Conservation (phyloP, 2,329 filamentous ascomycete species). For the Fusarium concolor region DNA sequence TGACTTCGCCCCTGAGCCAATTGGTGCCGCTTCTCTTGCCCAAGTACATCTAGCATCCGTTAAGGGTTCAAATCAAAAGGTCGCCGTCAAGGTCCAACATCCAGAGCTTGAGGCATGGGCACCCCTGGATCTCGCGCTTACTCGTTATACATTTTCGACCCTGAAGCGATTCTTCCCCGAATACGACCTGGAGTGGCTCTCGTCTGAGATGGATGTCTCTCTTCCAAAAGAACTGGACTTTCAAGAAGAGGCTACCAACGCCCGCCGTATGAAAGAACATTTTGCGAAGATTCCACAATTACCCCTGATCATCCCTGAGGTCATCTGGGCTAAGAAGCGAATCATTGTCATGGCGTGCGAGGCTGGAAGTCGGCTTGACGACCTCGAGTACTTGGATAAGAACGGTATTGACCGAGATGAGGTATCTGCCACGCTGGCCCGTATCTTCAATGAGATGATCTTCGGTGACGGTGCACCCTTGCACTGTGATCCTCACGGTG, state of each 20-base stretch:
- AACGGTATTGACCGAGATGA: slow-evolving; percentile 94
- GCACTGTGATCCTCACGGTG: slow-evolving; percentile 97
- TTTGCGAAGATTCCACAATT: slow-evolving; percentile 79
- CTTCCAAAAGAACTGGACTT: slow-evolving; percentile 95
- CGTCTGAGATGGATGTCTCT: slow-evolving; percentile 90
- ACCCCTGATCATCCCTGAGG: slow-evolving; percentile 89
- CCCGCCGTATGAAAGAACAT: slow-evolving; percentile 80
- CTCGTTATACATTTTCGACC: slow-evolving; percentile 87
- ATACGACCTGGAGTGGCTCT: slow-evolving; percentile 97
- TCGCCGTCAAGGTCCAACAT: slow-evolving; percentile 98
- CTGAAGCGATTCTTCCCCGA: slow-evolving; percentile 95
- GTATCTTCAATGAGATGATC: slow-evolving; percentile 99
- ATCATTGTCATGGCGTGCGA: slow-evolving; percentile 97
- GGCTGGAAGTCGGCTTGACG: slow-evolving; percentile 86
- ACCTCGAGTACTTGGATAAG: slow-evolving; percentile 85
- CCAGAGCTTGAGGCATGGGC: slow-evolving; percentile 91
- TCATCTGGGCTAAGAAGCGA: slow-evolving; percentile 88
- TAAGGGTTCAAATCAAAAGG: slow-evolving; percentile 83
- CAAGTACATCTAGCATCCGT: slow-evolving; percentile 92
- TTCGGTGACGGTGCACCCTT: slow-evolving; percentile 89
- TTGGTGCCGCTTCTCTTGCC: slow-evolving; percentile 92
- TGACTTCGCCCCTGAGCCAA: slow-evolving; percentile 81
- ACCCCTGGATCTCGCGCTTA: slow-evolving; percentile 86
- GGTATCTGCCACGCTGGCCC: slow-evolving; percentile 88
- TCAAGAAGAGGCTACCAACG: slow-evolving; percentile 84